Conservation (phyloP, 1,284 basidiomycete species). For the Ganoderma meredithae region DNA sequence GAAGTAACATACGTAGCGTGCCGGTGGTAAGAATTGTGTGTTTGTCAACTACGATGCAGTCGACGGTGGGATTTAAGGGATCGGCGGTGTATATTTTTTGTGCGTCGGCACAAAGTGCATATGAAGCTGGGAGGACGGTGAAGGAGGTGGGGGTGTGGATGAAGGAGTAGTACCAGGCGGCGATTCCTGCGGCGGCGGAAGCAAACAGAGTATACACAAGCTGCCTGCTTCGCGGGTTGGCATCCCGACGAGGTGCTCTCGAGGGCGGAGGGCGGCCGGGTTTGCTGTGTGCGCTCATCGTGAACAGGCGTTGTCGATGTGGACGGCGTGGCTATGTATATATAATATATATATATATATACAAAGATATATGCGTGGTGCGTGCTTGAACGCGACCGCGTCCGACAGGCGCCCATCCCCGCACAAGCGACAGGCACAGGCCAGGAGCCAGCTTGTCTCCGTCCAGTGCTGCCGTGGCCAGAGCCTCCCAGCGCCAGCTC, state of each 20-base stretch:
- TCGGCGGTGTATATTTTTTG: slow-evolving; percentile 42
- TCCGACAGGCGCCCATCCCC: no score
- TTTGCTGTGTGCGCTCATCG: neutral
- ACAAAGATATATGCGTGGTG: no score
- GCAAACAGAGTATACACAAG: slow-evolving; percentile 29
- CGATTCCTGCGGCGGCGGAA: slow-evolving; percentile 32
- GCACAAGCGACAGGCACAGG: no score
- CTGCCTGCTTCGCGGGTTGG: slow-evolving; percentile 13
- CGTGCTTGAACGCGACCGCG: no score
- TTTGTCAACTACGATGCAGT: slow-evolving; percentile 74
- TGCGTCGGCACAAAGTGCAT: slow-evolving; percentile 37
- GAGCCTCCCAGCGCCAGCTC: neutral
- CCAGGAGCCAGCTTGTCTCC: no score
- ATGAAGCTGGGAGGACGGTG: slow-evolving; percentile 38
- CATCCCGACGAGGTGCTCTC: neutral
- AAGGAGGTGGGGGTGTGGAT: slow-evolving; percentile 8
- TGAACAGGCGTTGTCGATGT: neutral
- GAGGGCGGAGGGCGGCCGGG: neutral
- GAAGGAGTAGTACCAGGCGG: slow-evolving; percentile 28
- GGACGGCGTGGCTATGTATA: no score
- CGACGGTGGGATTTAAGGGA: slow-evolving; percentile 43
- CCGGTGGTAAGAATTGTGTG: slow-evolving; percentile 66
- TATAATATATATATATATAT: no score
- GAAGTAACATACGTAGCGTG: slow-evolving; percentile 47
- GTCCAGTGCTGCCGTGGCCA: neutral